phyloP scores from a whole-genome alignment of 2,329 filamentous ascomycete genomes.

The Colletotrichum euphorbiae region DNA sequence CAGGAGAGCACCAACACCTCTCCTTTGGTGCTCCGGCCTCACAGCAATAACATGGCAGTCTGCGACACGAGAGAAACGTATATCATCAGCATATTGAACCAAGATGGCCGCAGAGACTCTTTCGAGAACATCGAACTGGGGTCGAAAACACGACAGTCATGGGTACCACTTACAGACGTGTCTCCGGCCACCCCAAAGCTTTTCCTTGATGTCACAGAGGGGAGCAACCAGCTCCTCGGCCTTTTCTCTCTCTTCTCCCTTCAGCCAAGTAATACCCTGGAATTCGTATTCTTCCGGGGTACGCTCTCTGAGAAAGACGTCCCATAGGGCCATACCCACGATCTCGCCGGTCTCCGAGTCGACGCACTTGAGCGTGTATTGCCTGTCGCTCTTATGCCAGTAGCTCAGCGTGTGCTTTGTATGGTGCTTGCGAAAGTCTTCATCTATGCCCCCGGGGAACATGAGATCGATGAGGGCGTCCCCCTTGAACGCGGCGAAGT shows the following conservation, averaged over 20 bases:
- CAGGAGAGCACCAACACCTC: constrained; percentile 55
- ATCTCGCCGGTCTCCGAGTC: constrained; percentile 57
- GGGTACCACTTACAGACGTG: constrained; percentile 54
- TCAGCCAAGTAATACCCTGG: constrained; percentile 58
- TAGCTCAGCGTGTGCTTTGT: constrained; percentile 54
- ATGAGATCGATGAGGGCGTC: constrained; percentile 55
- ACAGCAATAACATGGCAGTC: constrained; percentile 58
- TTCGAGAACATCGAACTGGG: constrained; percentile 2
- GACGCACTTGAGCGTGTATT: constrained; percentile 61
- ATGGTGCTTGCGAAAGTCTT: constrained; percentile 56
- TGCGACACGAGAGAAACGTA: constrained; percentile 35
- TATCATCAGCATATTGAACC: constrained; percentile 27
- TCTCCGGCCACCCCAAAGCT: constrained; percentile 52
- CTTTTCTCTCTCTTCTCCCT: constrained; percentile 55
- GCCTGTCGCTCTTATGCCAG: constrained; percentile 52
- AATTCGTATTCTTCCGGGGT: constrained; percentile 56
- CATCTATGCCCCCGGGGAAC: constrained; percentile 52
- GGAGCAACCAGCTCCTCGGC: constrained; percentile 57
- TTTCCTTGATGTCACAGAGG: constrained; percentile 55
- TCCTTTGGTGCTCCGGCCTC: constrained; percentile 56
- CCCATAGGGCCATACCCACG: constrained; percentile 60
- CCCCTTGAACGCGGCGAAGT: constrained; percentile 59
- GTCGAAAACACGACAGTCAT: constrained; percentile 2
- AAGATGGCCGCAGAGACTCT: constrained; percentile 8
- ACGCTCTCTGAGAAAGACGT: constrained; percentile 54